Evolutionary conservation across 495 filamentous ascomycete species (phyloP), one percentile per base, ranked within the genome.

Genomic region (Hypomontagnella submonticulosa): DNA sequence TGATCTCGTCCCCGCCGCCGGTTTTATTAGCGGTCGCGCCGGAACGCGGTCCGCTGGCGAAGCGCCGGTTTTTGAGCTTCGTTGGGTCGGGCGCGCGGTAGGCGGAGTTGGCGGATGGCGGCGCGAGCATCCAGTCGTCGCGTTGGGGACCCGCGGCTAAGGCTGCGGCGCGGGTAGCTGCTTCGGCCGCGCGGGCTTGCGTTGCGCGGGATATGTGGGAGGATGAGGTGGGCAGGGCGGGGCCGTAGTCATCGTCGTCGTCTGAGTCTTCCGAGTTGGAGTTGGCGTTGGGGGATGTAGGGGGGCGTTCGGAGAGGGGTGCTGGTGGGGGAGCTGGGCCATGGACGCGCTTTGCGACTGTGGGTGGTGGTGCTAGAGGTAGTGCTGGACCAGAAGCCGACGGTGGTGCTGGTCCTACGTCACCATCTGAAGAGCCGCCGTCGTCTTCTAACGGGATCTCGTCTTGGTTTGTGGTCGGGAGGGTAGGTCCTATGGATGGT

Each of bases 121-220:
- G 95, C 5, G 89, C 85, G 27, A 94, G 82, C 95, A 99, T 99
- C 95, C 95, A 99, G 69, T 92, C 88, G 77, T 96, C 95, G 54
- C 95, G 87, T 54, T 80, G 77, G 4, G 78, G 70, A 4, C 76
- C 73, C 11, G 69, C 42, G 30, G 71, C 59, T 42, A 71, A 65
- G 16, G 71, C 74, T 9, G 73, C 52, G 12, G 68, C 50, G 15
- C 68, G 40, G 56, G 63, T 47, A 20, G 67, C 59, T 20, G 57
- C 65, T 30, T 33, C 10, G 47, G 67, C 37, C 12, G 63, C 62
- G 37, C 44, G 68, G 43, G 48, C 71, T 58, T 67, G 61, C 57
- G 66, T 50, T 58, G 49, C 66, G 27, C 55, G 73, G 64, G 55
- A 71, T 50, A 11, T 33, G 33, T 67, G 66, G 10, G 62, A 53